A percentile compares a stretch with the other conserved stretches of the same genome.
These are phyloP conservation scores for Allomyces macrogynus DNA, from an alignment of 192 early-diverging fungal species.

Conservation along the genomic window DNA sequence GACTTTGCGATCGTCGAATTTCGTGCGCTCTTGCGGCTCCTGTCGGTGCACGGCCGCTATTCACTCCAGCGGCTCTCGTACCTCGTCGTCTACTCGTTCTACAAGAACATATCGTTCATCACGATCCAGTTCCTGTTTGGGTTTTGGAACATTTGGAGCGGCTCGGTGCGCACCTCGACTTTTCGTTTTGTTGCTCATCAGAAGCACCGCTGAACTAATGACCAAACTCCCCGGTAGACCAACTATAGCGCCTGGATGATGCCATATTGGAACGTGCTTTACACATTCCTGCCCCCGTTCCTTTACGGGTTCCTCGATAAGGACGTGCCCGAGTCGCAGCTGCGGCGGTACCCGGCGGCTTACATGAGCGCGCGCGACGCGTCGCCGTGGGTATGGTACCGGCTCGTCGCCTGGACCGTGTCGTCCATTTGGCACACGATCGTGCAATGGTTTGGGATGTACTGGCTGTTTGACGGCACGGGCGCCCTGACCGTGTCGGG, in stretches of 20 bases:
- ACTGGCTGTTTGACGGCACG: conserved; percentile 7
- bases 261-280: background rate
- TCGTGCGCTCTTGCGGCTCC: conserved; percentile 20
- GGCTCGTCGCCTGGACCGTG: background rate
- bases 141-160: conserved; percentile 14
- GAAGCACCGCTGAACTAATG: too few relatives aligned
- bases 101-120: conserved; percentile 97
- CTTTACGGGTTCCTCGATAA: background rate
- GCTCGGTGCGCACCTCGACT: background rate
- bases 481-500: conserved; percentile 51
- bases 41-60: conserved; percentile 32
- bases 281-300: background rate
- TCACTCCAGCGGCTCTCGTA: conserved; percentile 17
- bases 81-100: conserved; percentile 29
- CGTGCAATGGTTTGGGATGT: background rate
- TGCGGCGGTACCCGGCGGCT: background rate
- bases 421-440: background rate
- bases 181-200: too few relatives aligned
- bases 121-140: conserved; percentile 90
- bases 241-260: background rate
- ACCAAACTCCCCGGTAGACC: too few relatives aligned
- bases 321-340: background rate
- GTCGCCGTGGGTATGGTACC: background rate
- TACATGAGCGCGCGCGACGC: background rate
- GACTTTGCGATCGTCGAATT: conserved; percentile 40